Evolutionary conservation across 1,284 basidiomycete species (phyloP).

Genomic region (Cutaneotrichosporon dermatis): DNA sequence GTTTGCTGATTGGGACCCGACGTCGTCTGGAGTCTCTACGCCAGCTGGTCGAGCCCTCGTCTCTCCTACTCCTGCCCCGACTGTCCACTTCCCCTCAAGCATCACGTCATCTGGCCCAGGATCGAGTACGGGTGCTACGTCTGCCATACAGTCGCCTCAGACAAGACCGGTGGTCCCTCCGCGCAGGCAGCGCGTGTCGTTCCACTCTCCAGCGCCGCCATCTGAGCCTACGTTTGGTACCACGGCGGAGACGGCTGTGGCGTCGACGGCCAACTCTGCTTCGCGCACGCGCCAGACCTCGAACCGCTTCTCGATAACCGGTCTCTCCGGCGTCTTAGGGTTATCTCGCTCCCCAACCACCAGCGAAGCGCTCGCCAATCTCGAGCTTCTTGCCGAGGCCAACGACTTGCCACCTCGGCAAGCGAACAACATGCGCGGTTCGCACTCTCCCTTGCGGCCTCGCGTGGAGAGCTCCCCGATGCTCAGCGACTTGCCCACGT

Average conservation of each 20-base stretch:
- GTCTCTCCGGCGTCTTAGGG: slow-evolving; percentile 39
- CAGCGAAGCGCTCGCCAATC: slow-evolving; percentile 31
- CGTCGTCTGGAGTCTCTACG: slow-evolving; percentile 2
- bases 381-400: slow-evolving; percentile 35
- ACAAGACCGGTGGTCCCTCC: neutral
- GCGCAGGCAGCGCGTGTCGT: slow-evolving; percentile 25
- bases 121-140: neutral
- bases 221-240: slow-evolving; percentile 35
- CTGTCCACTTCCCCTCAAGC: slow-evolving; percentile 17
- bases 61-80: slow-evolving; percentile 11
- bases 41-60: slow-evolving; percentile 8
- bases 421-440: neutral
- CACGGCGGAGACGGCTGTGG: slow-evolving; percentile 29
- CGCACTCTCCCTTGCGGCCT: slow-evolving; percentile 14
- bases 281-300: slow-evolving; percentile 4
- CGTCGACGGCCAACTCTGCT: slow-evolving; percentile 12
- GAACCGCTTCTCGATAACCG: slow-evolving; percentile 38
- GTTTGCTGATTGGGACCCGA: slow-evolving; percentile 12
- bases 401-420: slow-evolving; percentile 14
- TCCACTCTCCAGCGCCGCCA: slow-evolving; percentile 38
- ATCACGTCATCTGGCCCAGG: slow-evolving; percentile 2
- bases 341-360: slow-evolving; percentile 20
- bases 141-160: too few species aligned
- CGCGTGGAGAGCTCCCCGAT: slow-evolving; percentile 20
- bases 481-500: slow-evolving; percentile 4